Conservation (phyloP, 106 monocot species). For the Dioscorea zingiberensis region DNA sequence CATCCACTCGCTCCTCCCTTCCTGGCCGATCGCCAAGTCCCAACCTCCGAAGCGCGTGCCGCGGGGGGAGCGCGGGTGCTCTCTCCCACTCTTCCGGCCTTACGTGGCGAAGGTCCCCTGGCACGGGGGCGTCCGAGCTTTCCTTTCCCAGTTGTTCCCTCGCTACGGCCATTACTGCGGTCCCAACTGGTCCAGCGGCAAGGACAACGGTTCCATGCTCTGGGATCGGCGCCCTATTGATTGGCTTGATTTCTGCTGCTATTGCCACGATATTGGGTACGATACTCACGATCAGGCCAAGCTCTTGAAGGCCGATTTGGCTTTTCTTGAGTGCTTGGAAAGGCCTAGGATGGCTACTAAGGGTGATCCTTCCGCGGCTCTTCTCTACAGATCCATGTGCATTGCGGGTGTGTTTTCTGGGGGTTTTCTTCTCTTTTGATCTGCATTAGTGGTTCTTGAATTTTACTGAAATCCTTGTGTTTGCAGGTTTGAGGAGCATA, state of each 20-base stretch:
- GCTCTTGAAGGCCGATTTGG: slow-evolving; percentile 84
- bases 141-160: slow-evolving; percentile 85
- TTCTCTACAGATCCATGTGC: slow-evolving; percentile 84
- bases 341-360: slow-evolving; percentile 58
- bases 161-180: slow-evolving; percentile 98
- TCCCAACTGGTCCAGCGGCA: slow-evolving; percentile 99
- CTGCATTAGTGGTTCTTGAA: too few relatives aligned
- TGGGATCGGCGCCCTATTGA: slow-evolving; percentile 94
- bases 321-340: slow-evolving; percentile 86
- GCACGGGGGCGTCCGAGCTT: slow-evolving; percentile 79
- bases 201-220: slow-evolving; percentile 72
- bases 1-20: too few relatives aligned
- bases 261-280: slow-evolving; percentile 96
- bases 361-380: slow-evolving; percentile 47
- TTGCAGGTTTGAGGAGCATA: slow-evolving; percentile 76
- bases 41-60: too few relatives aligned
- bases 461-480: background rate
- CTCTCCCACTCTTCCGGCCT: slow-evolving; percentile 69
- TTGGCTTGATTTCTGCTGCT: slow-evolving; percentile 96
- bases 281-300: slow-evolving; percentile 82
- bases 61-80: slow-evolving; percentile 27
- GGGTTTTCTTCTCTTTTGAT: too few relatives aligned
- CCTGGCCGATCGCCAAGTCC: too few relatives aligned
- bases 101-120: slow-evolving; percentile 93
- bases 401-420: slow-evolving; percentile 46